Evolutionary conservation across 495 filamentous ascomycete species (phyloP).

Genomic region (Letharia lupina): DNA sequence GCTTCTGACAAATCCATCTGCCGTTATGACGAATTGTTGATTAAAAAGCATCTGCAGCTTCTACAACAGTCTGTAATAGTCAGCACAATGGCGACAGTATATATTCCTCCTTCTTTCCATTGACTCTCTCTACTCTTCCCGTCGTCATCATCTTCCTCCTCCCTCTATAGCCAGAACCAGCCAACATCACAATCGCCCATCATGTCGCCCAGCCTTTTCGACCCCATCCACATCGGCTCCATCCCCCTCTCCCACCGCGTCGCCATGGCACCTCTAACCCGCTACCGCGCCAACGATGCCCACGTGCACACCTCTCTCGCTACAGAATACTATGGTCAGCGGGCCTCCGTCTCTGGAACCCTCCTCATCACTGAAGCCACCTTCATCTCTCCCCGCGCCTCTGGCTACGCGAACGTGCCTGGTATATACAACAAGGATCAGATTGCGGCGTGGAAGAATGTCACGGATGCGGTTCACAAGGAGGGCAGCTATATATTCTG

Average conservation of each 20-base stretch:
- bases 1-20: too few relatives aligned
- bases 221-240: constrained; percentile 43
- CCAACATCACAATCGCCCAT: not conserved
- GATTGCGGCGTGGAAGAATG: constrained; percentile 50
- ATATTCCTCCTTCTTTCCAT: not conserved
- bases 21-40: too few relatives aligned
- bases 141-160: not conserved
- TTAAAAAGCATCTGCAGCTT: too few relatives aligned
- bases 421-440: constrained; percentile 57
- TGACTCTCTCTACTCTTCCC: not conserved
- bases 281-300: constrained; percentile 40
- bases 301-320: constrained; percentile 39
- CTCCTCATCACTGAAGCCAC: constrained; percentile 59
- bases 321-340: constrained; percentile 53
- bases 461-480: constrained; percentile 59
- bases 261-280: constrained; percentile 48
- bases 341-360: constrained; percentile 50
- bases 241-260: constrained; percentile 46
- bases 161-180: not conserved
- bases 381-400: constrained; percentile 47
- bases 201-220: constrained; percentile 37
- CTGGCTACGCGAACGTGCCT: constrained; percentile 48
- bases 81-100: not conserved
- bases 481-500: constrained; percentile 54
- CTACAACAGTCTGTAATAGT: too few relatives aligned